These are phyloP conservation scores for Eimeria brunetti DNA, from an alignment of 169 alveolate genomes.

Conservation along the genomic window DNA sequence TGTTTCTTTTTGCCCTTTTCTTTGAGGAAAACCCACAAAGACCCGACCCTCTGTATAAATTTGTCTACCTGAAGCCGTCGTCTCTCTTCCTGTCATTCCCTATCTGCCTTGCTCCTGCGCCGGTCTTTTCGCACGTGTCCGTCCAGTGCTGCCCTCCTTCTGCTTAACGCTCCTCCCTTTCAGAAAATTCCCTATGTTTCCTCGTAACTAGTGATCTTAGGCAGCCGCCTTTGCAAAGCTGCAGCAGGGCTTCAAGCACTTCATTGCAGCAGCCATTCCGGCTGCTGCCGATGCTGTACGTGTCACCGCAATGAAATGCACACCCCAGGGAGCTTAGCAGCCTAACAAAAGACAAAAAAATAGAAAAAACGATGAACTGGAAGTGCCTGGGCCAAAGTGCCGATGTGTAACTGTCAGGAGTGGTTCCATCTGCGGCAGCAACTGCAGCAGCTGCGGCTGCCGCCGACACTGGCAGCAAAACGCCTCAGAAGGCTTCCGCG, in stretches of 20 bases:
- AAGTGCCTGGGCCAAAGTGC: not conserved
- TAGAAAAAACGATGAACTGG: not conserved
- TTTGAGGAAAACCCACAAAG: not conserved
- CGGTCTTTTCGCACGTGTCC: not conserved
- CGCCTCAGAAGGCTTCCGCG: not conserved
- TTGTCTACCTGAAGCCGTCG: not conserved
- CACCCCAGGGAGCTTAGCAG: not conserved
- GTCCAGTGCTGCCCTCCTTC: not conserved
- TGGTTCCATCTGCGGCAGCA: not conserved
- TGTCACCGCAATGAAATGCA: not conserved
- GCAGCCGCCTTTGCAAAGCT: not conserved
- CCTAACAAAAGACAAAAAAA: not conserved
- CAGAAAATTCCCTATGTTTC: not conserved
- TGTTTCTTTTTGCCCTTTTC: not conserved
- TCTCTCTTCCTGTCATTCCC: not conserved
- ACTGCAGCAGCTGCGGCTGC: not conserved
- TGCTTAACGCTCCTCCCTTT: not conserved
- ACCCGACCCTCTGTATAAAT: not conserved
- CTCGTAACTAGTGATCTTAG: not conserved
- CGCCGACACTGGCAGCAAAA: not conserved
- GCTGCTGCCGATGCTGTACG: not conserved
- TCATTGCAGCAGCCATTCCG: not conserved
- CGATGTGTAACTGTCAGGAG: not conserved
- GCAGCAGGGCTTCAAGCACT: not conserved
- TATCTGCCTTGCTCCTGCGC: not conserved